Evolutionary conservation across 345 rosid genomes (phyloP).

Genomic region (Gossypium stocksii): DNA sequence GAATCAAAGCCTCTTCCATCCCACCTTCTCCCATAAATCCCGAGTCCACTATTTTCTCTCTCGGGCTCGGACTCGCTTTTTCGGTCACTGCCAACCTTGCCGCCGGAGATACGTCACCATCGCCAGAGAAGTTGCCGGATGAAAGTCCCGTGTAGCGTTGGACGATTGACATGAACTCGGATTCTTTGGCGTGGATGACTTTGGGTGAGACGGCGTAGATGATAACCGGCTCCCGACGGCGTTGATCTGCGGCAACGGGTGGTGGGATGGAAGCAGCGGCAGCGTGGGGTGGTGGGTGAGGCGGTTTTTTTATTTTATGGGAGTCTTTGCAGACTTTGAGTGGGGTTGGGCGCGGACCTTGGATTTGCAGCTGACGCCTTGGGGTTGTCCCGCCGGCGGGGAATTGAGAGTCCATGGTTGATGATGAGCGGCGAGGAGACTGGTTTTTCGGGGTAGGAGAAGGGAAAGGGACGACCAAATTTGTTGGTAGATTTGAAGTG

Average conservation of each 20-base stretch:
- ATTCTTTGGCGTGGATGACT: constrained; percentile 57
- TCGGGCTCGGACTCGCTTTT: constrained; percentile 61
- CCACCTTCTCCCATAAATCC: constrained; percentile 25
- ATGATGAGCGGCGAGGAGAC: not conserved
- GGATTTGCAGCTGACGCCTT: constrained; percentile 48
- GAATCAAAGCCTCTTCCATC: constrained; percentile 27
- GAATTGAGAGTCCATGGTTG: constrained; percentile 37
- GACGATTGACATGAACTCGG: constrained; percentile 73
- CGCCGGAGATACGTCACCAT: constrained; percentile 67
- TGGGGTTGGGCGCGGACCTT: constrained; percentile 73
- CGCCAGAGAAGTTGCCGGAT: constrained; percentile 34
- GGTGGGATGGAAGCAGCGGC: not conserved
- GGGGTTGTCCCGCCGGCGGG: constrained; percentile 24
- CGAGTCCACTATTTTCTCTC: constrained; percentile 23
- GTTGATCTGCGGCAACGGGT: constrained; percentile 13
- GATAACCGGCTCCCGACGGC: constrained; percentile 47
- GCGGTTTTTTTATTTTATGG: constrained; percentile 58
- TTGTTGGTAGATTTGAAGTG: constrained; percentile 6
- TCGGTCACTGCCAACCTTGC: constrained; percentile 78
- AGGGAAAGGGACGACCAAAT: not conserved
- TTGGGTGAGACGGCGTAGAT: constrained; percentile 87
- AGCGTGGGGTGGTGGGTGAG: constrained; percentile 33
- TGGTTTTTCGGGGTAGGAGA: not conserved
- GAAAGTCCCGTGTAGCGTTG: constrained; percentile 84
- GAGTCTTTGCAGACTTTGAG: constrained; percentile 61